A percentile compares a stretch with the other conserved stretches of the same genome.
These are phyloP conservation scores for Gonapodya prolifera DNA, from an alignment of 192 early-diverging fungal species.

Conservation along the genomic window DNA sequence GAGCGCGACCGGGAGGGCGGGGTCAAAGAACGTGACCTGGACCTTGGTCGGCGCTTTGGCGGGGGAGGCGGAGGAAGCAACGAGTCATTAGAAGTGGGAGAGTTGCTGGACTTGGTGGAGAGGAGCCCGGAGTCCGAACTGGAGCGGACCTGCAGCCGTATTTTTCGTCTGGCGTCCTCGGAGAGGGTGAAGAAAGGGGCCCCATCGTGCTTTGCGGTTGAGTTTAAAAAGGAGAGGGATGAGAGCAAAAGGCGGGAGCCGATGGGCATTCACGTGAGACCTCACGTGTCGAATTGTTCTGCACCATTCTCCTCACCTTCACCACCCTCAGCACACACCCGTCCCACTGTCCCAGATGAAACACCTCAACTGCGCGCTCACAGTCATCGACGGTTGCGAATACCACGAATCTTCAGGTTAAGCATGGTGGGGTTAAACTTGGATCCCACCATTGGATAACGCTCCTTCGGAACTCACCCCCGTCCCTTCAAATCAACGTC, in stretches of 20 bases:
- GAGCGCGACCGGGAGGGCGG: not conserved
- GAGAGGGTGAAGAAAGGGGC: not conserved
- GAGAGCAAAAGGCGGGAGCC: not conserved
- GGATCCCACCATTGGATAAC: not conserved
- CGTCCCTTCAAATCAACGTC: not conserved
- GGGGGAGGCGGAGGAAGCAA: not conserved
- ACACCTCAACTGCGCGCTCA: not conserved
- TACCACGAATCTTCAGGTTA: not conserved
- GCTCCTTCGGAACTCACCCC: not conserved
- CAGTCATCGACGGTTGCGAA: not conserved
- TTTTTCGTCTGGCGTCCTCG: not conserved
- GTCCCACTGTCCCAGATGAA: not conserved
- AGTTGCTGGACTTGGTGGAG: not conserved
- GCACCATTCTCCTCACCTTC: not conserved
- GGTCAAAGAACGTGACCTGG: not conserved
- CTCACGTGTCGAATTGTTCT: not conserved
- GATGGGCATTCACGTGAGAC: not conserved
- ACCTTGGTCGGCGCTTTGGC: not conserved
- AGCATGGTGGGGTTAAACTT: not conserved
- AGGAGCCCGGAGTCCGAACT: not conserved
- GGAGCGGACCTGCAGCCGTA: not conserved
- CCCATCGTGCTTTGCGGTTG: not conserved
- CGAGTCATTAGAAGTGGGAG: not conserved
- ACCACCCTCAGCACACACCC: not conserved
- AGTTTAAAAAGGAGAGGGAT: not conserved